Conservation (phyloP, 192 early-diverging fungal genomes). For the Backusella tuberculispora region DNA sequence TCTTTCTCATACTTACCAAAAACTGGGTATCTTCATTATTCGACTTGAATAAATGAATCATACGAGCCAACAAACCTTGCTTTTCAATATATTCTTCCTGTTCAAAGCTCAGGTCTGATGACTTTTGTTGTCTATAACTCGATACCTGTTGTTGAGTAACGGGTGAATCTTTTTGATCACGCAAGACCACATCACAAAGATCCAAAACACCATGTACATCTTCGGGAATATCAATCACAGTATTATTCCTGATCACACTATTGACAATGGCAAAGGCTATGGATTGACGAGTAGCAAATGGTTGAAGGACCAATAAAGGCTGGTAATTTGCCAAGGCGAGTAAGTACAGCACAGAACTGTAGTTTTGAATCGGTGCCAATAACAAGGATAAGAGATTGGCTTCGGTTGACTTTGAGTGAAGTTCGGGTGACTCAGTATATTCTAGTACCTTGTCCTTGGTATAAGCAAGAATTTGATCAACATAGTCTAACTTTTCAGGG, state of each 20-base stretch:
- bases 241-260: constrained; percentile 72
- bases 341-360: constrained; percentile 68
- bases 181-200: constrained; percentile 76
- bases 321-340: constrained; percentile 79
- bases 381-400: constrained; percentile 81
- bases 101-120: constrained; percentile 60
- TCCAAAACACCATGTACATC: constrained; percentile 83
- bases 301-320: constrained; percentile 82
- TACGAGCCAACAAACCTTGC: constrained; percentile 85
- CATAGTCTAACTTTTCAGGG: constrained; percentile 83
- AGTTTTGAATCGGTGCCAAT: constrained; percentile 80
- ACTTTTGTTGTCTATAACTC: constrained; percentile 42
- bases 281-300: constrained; percentile 79
- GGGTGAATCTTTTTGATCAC: constrained; percentile 78
- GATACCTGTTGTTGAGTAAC: constrained; percentile 32
- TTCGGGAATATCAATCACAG: constrained; percentile 67
- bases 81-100: constrained; percentile 93
- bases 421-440: constrained; percentile 66
- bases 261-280: constrained; percentile 80
- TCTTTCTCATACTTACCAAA: constrained; percentile 45
- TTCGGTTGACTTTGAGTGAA: constrained; percentile 70
- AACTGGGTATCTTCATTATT: constrained; percentile 82
- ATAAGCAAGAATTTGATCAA: constrained; percentile 92
- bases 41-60: constrained; percentile 74
- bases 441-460: constrained; percentile 79